phyloP scores from a whole-genome alignment of 768 basidiomycete species.

The Megacollybia marginata region DNA sequence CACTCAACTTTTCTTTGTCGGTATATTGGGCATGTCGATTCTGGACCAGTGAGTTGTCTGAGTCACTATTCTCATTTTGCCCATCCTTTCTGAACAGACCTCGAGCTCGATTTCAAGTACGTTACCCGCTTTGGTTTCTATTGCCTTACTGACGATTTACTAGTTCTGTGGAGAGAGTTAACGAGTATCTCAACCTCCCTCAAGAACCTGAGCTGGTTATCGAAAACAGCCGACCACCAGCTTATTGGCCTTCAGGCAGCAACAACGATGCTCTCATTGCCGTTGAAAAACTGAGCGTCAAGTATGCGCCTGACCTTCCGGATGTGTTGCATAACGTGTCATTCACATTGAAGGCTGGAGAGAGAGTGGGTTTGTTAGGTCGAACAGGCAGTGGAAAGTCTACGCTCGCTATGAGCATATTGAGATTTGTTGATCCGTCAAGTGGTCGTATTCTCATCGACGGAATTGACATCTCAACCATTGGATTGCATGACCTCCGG shows the following conservation, averaged over 20 bases:
- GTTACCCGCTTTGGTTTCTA: conserved; percentile 15
- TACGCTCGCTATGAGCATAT: conserved; percentile 78
- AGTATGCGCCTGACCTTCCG: conserved; percentile 81
- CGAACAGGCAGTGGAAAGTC: conserved; percentile 80
- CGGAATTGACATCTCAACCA: conserved; percentile 80
- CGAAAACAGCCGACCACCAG: conserved; percentile 69
- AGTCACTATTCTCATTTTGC: neutral
- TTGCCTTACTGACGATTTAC: neutral
- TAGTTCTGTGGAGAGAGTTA: conserved; percentile 84
- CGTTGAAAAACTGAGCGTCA: conserved; percentile 72
- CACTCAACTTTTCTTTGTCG: conserved; percentile 40
- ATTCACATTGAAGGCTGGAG: conserved; percentile 62
- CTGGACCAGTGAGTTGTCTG: conserved; percentile 30
- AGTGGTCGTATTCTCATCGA: conserved; percentile 75
- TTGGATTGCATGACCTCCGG: conserved; percentile 77
- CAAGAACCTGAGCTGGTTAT: conserved; percentile 70
- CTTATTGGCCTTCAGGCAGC: conserved; percentile 85
- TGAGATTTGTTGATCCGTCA: conserved; percentile 78
- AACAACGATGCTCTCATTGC: conserved; percentile 49
- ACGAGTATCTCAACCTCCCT: conserved; percentile 85
- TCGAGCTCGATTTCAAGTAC: conserved; percentile 73
- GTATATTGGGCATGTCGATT: conserved; percentile 51
- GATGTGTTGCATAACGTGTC: conserved; percentile 71
- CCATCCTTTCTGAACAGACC: conserved; percentile 32
- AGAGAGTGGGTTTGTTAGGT: conserved; percentile 75